A percentile compares a stretch with the other conserved stretches of the same genome.
These are phyloP conservation scores for Rubroshorea leprosula DNA, from an alignment of 345 rosid genomes.

Conservation along the genomic window DNA sequence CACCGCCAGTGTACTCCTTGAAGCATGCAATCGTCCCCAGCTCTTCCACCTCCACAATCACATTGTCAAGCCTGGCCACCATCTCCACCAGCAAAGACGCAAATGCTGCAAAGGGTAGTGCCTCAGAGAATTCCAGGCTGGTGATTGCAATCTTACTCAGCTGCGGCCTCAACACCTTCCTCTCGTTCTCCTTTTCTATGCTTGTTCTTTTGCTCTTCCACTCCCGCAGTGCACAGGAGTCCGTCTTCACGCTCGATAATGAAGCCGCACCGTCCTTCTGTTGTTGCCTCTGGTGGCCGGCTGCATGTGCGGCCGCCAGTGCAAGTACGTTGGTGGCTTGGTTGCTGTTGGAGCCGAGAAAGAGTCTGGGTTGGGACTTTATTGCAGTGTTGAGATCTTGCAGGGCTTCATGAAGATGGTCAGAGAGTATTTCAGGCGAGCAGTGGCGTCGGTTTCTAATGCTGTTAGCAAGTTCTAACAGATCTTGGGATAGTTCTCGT, in stretches of 20 bases:
- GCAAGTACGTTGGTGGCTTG: conserved; percentile 38
- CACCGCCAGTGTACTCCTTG: conserved; percentile 46
- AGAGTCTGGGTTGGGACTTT: conserved; percentile 73
- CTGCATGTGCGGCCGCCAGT: conserved; percentile 43
- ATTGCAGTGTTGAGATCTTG: conserved; percentile 69
- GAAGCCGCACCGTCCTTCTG: conserved; percentile 27
- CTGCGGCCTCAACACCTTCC: conserved; percentile 62
- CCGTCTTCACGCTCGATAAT: conserved; percentile 57
- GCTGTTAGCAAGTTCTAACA: conserved; percentile 57
- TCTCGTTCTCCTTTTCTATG: conserved; percentile 26
- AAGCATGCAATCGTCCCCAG: conserved; percentile 57
- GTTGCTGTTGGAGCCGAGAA: conserved; percentile 52
- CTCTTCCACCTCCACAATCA: conserved; percentile 68
- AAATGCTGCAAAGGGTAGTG: conserved; percentile 87
- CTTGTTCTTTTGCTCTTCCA: conserved; percentile 45
- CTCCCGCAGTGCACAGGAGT: conserved; percentile 51
- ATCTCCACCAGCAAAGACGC: conserved; percentile 69
- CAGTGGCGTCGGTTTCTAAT: conserved; percentile 58
- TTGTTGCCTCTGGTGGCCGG: conserved; percentile 17
- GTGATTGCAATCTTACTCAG: conserved; percentile 58
- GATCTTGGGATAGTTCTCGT: conserved; percentile 53
- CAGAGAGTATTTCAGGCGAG: conserved; percentile 72
- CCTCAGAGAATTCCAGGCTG: conserved; percentile 68
- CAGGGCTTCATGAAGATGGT: conserved; percentile 67
- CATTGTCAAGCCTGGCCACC: conserved; percentile 67